Conservation (phyloP, 192 early-diverging fungal species). For the Backusella tuberculispora region DNA sequence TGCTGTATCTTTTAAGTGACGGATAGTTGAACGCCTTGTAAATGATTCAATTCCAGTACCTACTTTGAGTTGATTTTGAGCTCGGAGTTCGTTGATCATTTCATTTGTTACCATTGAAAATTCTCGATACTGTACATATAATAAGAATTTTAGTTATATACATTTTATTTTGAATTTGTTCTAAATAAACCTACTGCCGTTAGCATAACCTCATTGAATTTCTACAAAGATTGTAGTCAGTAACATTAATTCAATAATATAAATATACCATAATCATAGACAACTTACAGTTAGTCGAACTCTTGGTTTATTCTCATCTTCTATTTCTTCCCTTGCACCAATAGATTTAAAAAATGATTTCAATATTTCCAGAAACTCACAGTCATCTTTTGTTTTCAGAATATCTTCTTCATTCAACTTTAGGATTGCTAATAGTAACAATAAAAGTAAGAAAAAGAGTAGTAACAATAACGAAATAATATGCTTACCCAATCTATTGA, state of each 20-base stretch:
- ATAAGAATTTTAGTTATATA: slow-evolving; percentile 21
- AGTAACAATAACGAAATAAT: too few species aligned
- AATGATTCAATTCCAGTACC: slow-evolving; percentile 81
- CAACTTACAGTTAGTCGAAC: slow-evolving; percentile 1
- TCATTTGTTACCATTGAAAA: slow-evolving; percentile 75
- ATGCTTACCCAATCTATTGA: background rate
- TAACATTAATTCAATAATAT: background rate
- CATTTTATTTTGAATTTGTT: too few species aligned
- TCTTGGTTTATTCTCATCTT: background rate
- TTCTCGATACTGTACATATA: slow-evolving; percentile 61
- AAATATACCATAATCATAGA: background rate
- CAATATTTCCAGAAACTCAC: slow-evolving; percentile 76
- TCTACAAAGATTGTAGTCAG: slow-evolving; percentile 31
- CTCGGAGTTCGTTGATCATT: slow-evolving; percentile 69
- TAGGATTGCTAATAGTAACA: slow-evolving; percentile 65
- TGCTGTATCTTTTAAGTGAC: slow-evolving; percentile 65
- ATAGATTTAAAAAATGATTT: slow-evolving; percentile 82
- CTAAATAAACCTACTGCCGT: slow-evolving; percentile 50
- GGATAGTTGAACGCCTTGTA: slow-evolving; percentile 74
- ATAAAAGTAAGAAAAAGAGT: too few species aligned
- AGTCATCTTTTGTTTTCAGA: slow-evolving; percentile 70
- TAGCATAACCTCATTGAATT: slow-evolving; percentile 90
- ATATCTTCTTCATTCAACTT: slow-evolving; percentile 89
- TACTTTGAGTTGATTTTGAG: slow-evolving; percentile 75
- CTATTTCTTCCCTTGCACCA: slow-evolving; percentile 59